Conservation (phyloP, 495 filamentous ascomycete species). For the Aspergillus taichungensis region DNA sequence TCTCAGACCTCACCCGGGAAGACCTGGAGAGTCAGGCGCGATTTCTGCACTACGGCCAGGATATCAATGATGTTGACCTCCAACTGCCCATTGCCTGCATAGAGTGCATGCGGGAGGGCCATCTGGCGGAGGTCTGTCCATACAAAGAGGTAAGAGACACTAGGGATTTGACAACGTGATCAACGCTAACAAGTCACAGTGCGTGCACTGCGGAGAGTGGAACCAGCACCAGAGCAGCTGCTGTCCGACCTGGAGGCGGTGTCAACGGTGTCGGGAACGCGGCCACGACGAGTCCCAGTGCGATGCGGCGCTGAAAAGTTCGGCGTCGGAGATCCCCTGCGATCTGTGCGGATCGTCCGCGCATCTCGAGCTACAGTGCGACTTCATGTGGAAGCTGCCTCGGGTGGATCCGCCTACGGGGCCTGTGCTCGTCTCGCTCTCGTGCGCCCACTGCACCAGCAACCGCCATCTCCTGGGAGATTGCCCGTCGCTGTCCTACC, state of each 20-base stretch:
- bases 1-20: conserved; percentile 34
- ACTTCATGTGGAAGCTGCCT: conserved; percentile 31
- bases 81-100: conserved; percentile 51
- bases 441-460: conserved; percentile 41
- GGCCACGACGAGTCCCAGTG: conserved; percentile 35
- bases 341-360: conserved; percentile 34
- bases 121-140: conserved; percentile 37
- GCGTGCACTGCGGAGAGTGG: conserved; percentile 33
- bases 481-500: conserved; percentile 26
- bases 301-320: conserved; percentile 28
- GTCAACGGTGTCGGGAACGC: conserved; percentile 37
- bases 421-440: conserved; percentile 31
- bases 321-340: conserved; percentile 32
- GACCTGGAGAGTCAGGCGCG: conserved; percentile 36
- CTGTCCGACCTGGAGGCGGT: conserved; percentile 36
- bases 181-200: conserved; percentile 19
- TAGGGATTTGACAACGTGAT: neutral
- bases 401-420: conserved; percentile 12
- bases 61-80: conserved; percentile 54
- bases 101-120: conserved; percentile 38
- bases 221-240: conserved; percentile 26
- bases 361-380: conserved; percentile 38
- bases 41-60: conserved; percentile 45
- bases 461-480: conserved; percentile 39
- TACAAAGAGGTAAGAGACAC: conserved; percentile 28